These are phyloP conservation scores for Phytophthora cactorum DNA, from an alignment of 352 stramenopile species.

Conservation along the genomic window DNA sequence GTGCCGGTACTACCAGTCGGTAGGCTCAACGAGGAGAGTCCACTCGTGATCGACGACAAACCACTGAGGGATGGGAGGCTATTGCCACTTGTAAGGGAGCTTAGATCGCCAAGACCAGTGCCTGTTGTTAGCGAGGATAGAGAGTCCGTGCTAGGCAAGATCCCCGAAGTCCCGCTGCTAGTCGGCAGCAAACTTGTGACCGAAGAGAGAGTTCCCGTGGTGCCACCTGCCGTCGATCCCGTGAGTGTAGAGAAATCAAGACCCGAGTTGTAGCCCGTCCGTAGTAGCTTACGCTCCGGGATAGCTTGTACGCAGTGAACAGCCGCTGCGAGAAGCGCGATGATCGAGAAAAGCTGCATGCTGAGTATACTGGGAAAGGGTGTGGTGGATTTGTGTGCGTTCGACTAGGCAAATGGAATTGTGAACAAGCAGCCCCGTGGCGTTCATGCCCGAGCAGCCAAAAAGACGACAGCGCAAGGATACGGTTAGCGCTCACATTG, in stretches of 20 bases:
- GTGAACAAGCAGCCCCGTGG: no score
- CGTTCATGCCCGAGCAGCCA: no score
- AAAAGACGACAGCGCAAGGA: no score
- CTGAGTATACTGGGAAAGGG: no score
- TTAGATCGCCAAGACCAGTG: not conserved
- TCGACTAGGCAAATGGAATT: no score
- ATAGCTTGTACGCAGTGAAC: slow-evolving; percentile 5
- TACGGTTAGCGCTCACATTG: no score
- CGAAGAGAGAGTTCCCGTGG: not conserved
- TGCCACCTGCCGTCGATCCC: not conserved
- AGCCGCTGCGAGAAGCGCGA: slow-evolving; percentile 5
- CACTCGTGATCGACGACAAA: no score
- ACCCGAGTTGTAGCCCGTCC: not conserved
- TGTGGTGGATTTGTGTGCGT: no score
- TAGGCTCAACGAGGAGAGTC: no score
- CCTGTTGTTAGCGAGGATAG: slow-evolving; percentile 1
- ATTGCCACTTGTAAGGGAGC: not conserved
- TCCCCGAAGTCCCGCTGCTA: not conserved
- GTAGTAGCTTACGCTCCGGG: slow-evolving; percentile 16
- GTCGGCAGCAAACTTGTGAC: slow-evolving; percentile 7
- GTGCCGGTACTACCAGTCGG: no score
- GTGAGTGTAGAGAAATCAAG: slow-evolving; percentile 12
- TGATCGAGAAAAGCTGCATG: slow-evolving; percentile 9
- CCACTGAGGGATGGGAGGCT: no score
- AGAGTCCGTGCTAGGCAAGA: slow-evolving; percentile 9